These are phyloP conservation scores for Rhytidiadelphus loreus DNA, from an alignment of 225 moss, liverwort and hornwort species.

Conservation along the genomic window DNA sequence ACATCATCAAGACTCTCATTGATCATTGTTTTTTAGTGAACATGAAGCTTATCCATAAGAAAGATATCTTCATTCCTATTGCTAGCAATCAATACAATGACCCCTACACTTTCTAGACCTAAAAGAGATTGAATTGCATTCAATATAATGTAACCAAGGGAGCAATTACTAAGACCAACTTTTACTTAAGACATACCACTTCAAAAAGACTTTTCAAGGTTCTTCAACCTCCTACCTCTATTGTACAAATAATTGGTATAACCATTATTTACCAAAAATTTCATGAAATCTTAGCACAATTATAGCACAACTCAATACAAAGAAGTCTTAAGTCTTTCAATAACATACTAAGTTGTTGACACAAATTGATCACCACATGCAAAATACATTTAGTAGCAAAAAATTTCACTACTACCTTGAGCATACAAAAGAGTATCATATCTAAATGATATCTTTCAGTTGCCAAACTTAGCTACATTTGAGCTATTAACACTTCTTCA, in stretches of 20 bases:
- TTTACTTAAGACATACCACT: neutral
- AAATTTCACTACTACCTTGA: too few species aligned
- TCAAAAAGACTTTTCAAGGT: fast-evolving
- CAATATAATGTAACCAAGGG: neutral
- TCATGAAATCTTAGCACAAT: neutral
- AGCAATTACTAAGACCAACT: neutral
- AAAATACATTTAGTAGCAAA: neutral
- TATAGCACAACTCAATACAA: neutral
- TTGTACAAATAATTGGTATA: neutral
- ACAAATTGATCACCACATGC: neutral
- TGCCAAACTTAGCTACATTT: neutral
- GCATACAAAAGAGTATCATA: neutral
- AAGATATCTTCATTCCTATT: neutral
- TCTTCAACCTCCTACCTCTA: neutral
- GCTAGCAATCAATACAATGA: neutral
- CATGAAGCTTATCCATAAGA: neutral
- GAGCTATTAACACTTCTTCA: neutral
- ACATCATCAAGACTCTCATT: too few species aligned
- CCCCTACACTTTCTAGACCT: neutral
- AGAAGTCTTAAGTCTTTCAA: neutral
- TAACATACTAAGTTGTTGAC: neutral
- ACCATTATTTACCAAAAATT: neutral
- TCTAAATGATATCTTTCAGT: neutral
- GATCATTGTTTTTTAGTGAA: neutral
- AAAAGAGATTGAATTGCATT: neutral